Evolutionary conservation across 345 rosid species (phyloP).

Genomic region (Turritis glabra): DNA sequence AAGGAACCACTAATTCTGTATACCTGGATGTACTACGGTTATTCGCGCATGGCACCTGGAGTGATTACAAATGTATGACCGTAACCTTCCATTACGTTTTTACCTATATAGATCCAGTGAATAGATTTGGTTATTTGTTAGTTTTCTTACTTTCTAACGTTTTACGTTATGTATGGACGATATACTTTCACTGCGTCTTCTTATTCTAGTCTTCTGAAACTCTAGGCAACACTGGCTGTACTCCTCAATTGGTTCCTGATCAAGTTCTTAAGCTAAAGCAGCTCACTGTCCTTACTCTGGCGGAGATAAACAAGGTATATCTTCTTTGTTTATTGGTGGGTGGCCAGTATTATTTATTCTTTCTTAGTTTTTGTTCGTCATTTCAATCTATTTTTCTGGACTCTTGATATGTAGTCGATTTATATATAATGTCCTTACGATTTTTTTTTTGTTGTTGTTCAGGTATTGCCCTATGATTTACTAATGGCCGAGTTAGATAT

Average conservation of each 20-base stretch:
- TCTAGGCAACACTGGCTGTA: constrained; percentile 53
- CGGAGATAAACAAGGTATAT: constrained; percentile 77
- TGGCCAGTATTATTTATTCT: not conserved
- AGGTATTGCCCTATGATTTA: constrained; percentile 84
- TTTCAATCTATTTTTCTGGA: not conserved
- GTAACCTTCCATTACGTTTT: not conserved
- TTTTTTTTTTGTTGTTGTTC: not conserved
- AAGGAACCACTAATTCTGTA: constrained; percentile 59
- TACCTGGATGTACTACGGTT: constrained; percentile 67
- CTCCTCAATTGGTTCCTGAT: constrained; percentile 68
- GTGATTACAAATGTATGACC: constrained; percentile 74
- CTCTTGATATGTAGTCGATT: not conserved
- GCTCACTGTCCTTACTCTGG: constrained; percentile 87
- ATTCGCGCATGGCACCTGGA: constrained; percentile 93
- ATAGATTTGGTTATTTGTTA: not conserved
- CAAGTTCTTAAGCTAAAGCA: constrained; percentile 90
- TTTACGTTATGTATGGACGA: not conserved
- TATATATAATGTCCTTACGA: constrained; percentile 1
- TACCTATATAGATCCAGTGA: not conserved
- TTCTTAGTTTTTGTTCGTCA: not conserved
- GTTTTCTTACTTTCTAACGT: not conserved
- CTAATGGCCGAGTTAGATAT: constrained; percentile 89
- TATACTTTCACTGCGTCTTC: not conserved
- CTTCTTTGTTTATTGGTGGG: not conserved
- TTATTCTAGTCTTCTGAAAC: not conserved